Evolutionary conservation across 2,329 filamentous ascomycete species (phyloP).

Genomic region (Nemania abortiva): DNA sequence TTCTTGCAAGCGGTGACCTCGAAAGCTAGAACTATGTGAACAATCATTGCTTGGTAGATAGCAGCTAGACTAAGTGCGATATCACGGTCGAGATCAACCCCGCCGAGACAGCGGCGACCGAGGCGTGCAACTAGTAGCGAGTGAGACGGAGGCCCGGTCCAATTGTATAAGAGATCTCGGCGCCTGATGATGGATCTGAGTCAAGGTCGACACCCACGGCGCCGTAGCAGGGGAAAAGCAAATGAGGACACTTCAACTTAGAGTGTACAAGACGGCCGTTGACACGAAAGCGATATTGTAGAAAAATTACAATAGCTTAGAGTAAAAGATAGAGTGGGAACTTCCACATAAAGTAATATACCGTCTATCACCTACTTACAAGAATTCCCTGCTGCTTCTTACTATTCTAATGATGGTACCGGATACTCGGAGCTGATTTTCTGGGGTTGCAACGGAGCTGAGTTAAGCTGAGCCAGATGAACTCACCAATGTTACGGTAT

Average conservation of each 20-base stretch:
- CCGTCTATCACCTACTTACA: neutral
- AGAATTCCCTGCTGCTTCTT: neutral
- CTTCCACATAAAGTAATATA: neutral
- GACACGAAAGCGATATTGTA: no score
- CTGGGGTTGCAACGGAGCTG: neutral
- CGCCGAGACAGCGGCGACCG: slow-evolving; percentile 11
- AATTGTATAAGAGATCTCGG: slow-evolving; percentile 1
- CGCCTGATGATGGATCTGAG: neutral
- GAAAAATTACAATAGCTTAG: neutral
- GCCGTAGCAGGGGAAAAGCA: neutral
- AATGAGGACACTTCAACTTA: no score
- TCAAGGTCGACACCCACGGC: neutral
- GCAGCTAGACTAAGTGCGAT: neutral
- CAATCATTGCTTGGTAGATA: neutral
- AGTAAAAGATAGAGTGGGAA: neutral
- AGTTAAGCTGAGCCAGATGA: neutral
- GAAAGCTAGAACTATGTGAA: neutral
- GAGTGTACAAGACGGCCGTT: no score
- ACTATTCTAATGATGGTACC: neutral
- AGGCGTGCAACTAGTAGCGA: slow-evolving; percentile 8
- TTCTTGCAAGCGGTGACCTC: neutral
- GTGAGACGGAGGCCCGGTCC: slow-evolving; percentile 7
- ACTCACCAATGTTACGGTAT: neutral
- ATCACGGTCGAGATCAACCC: neutral
- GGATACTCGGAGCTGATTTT: neutral